Base-by-base conservation (phyloP, 2,329 filamentous ascomycete genomes). In the Endocalyx cinctus region DNA sequence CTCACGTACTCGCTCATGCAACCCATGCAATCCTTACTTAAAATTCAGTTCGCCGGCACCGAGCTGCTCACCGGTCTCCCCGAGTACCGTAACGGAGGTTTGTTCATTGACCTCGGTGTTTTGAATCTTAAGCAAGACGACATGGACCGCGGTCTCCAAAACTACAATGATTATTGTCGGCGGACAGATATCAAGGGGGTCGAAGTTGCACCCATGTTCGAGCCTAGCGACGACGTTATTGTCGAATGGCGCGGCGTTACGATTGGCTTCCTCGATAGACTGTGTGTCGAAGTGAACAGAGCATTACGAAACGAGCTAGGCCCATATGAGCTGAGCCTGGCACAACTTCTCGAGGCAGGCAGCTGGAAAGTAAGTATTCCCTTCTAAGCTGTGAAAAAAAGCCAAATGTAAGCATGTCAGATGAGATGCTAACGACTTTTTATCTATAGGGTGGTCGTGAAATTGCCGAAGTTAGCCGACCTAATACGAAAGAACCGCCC, bases 1-100 rank as follows among this genome's bases (percentile, higher is more conserved):
- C 69, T 87, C 5, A 74, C 74, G 2, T 87, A 87, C 56, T 85
- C 81, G 0, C 63, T 87, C 6, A 84, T 82, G 62, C 79, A 84
- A 4, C 74, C 75, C 0, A 77, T 80, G 46, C 64, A 69, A 29
- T 64, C 66, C 2, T 54, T 78, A 1, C 58, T 80, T 8, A 63
- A 64, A 2, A 63, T 70, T 11, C 58, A 67, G 10, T 77, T 75
- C 58, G 62, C 58, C 7, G 75, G 74, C 23, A 57, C 63, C 3
- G 62, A 73, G 14, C 67, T 79, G 0, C 66, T 82, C 7, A 87
- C 82, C 0, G 82, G 78, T 0, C 62, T 87, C 4, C 79, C 82
- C 0, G 82, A 86, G 51, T 86, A 86, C 45, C 72, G 82, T 33
- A 86, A 86, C 38, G 82, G 82, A 3, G 82, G 82, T 0, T 57